phyloP scores from a whole-genome alignment of 1,139 yeast genomes.

The Pichia terricola region DNA sequence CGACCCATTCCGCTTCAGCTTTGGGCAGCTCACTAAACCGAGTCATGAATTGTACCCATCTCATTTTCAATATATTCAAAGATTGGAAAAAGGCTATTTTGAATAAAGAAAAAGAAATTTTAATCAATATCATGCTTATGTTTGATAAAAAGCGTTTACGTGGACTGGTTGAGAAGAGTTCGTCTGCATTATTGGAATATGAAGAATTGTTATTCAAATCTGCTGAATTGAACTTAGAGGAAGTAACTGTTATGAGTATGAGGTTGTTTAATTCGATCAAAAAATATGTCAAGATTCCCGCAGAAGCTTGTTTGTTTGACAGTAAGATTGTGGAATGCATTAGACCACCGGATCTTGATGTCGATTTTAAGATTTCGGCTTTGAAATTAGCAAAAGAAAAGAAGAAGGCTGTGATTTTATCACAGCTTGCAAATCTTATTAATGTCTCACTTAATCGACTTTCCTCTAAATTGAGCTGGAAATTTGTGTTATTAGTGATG shows the following conservation, averaged over 20 bases:
- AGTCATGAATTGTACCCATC: slow-evolving; percentile 57
- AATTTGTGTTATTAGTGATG: slow-evolving; percentile 45
- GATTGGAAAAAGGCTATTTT: slow-evolving; percentile 45
- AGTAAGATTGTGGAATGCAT: slow-evolving; percentile 37
- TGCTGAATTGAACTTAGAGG: slow-evolving; percentile 47
- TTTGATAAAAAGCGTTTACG: slow-evolving; percentile 44
- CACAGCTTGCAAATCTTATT: slow-evolving; percentile 36
- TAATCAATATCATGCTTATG: slow-evolving; percentile 60
- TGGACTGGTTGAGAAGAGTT: slow-evolving; percentile 22
- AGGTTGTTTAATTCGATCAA: slow-evolving; percentile 40
- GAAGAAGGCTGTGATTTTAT: slow-evolving; percentile 38
- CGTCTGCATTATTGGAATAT: slow-evolving; percentile 17
- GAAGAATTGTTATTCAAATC: slow-evolving; percentile 30
- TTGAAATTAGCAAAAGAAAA: slow-evolving; percentile 49
- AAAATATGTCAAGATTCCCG: slow-evolving; percentile 45
- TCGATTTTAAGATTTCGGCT: slow-evolving; percentile 47
- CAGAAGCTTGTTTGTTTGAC: slow-evolving; percentile 49
- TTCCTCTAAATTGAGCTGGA: slow-evolving; percentile 54
- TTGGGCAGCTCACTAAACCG: slow-evolving; percentile 66
- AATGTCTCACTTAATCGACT: slow-evolving; percentile 31
- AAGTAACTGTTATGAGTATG: slow-evolving; percentile 44
- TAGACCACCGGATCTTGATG: slow-evolving; percentile 50
- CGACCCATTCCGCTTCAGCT: slow-evolving; percentile 63
- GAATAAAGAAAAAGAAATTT: slow-evolving; percentile 42
- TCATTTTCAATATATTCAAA: slow-evolving; percentile 43